Evolutionary conservation across 352 stramenopile genomes (phyloP).

Genomic region (Phytophthora litchii): DNA sequence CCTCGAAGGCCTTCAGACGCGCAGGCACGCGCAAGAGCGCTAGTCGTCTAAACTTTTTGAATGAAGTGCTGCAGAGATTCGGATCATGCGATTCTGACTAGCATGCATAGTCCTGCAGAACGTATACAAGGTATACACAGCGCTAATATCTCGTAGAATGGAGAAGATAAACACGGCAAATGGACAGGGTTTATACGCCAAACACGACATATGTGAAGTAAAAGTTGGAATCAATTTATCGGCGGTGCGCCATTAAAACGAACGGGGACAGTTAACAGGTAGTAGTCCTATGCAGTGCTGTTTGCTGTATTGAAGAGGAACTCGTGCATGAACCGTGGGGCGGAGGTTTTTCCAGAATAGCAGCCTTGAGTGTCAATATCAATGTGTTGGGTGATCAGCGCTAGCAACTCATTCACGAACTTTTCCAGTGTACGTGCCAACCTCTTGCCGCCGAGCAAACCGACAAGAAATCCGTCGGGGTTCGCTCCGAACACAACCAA

Average conservation of each 20-base stretch:
- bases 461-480: slow-evolving; percentile 26
- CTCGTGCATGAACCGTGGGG: slow-evolving; percentile 34
- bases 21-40: slow-evolving; percentile 14
- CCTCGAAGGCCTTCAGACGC: slow-evolving; percentile 12
- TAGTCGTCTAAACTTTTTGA: slow-evolving; percentile 21
- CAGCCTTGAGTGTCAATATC: slow-evolving; percentile 10
- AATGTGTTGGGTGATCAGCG: slow-evolving; percentile 14
- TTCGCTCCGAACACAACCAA: slow-evolving; percentile 35
- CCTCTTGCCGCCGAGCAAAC: slow-evolving; percentile 17
- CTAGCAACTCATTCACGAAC: slow-evolving; percentile 23
- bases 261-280: neutral
- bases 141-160: no score
- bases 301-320: slow-evolving; percentile 30
- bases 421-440: slow-evolving; percentile 20
- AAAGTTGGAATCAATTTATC: neutral
- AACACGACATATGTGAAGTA: neutral
- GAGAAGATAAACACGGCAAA: neutral
- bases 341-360: slow-evolving; percentile 26
- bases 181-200: neutral
- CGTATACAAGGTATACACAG: slow-evolving; percentile 16
- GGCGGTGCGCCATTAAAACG: neutral
- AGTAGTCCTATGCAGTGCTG: slow-evolving; percentile 4
- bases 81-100: slow-evolving; percentile 11
- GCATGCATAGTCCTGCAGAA: slow-evolving; percentile 3
- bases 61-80: slow-evolving; percentile 22